Base-by-base conservation (phyloP, 768 basidiomycete species). In the Suillus occidentalis region DNA sequence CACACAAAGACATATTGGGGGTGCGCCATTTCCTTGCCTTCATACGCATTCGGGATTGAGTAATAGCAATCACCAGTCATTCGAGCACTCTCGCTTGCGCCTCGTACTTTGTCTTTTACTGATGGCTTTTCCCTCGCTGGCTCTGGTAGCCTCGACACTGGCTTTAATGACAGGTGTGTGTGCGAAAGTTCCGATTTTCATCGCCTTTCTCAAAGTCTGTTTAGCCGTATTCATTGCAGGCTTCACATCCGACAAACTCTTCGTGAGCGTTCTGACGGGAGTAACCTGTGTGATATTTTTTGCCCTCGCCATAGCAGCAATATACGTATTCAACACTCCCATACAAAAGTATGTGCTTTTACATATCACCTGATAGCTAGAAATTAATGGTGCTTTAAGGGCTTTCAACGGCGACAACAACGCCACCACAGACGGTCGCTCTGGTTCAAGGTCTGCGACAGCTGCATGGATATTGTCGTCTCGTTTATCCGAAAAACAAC, bases 281-380 rank as follows among this genome's bases (percentile, higher is more conserved):
- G 2, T 1, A n/a, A 18, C 1, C 10, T 34, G 18, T 18, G 9
- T 0, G 10, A 10, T 20, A 20, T 1, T 53, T 9, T 0, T 20
- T 20, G 1, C 6, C 31, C 52, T 53, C 2, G 5, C 1, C 9
- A 4, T 0, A 9, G 10, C 34, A 18, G 31, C 31, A 20, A 6
- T 53, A 53, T 31, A 34, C 20, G 53, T 55, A n/a, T 55, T 55
- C 53, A 20, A 10, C 0, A 18, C 18, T 53, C 52, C 18, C 12
- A 2, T 31, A 3, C 1, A 6, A 12, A 12, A n/a, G 53, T 55
- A n/a, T 3, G 53, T 55, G 31, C 20, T 6, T 6, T 55, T 34
- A 20, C 12, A 34, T 13, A n/a, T 55, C 12, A n/a, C 53, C 10
- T 34, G 13, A 10, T 31, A n/a, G 2, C 20, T 20, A n/a, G 6